A percentile compares a stretch with the other conserved stretches of the same genome.
Evolutionary conservation across 192 early-diverging fungal genomes (phyloP).

Genomic region (Dimargaris verticillata): DNA sequence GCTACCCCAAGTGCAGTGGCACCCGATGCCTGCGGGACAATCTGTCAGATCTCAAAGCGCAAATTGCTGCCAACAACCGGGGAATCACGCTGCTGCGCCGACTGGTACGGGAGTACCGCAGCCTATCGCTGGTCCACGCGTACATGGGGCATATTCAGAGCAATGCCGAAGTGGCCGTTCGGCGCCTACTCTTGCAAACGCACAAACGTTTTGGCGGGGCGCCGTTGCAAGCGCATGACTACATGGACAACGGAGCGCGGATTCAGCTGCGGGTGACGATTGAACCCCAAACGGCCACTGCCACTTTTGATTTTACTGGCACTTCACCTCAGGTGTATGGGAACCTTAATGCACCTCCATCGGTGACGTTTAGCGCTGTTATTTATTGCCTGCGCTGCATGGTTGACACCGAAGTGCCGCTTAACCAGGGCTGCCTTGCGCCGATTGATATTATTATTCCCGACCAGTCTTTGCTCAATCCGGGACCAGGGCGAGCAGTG

Average conservation of each 20-base stretch:
- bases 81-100: constrained; percentile 70
- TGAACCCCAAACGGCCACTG: constrained; percentile 41
- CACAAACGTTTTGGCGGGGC: constrained; percentile 21
- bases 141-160: constrained; percentile 88
- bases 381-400: constrained; percentile 91
- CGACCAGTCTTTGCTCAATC: constrained; percentile 53
- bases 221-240: constrained; percentile 35
- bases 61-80: constrained; percentile 90
- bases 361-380: constrained; percentile 76
- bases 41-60: constrained; percentile 87
- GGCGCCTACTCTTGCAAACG: constrained; percentile 51
- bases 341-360: constrained; percentile 67
- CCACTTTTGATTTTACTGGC: constrained; percentile 86
- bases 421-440: constrained; percentile 88
- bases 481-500: constrained; percentile 71
- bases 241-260: constrained; percentile 85
- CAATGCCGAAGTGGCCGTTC: constrained; percentile 77
- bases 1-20: constrained; percentile 71
- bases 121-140: constrained; percentile 73
- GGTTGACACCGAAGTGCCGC: constrained; percentile 77
- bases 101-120: constrained; percentile 73
- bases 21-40: constrained; percentile 81
- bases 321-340: constrained; percentile 78
- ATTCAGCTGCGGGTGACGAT: constrained; percentile 65
- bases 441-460: constrained; percentile 76